phyloP scores from a whole-genome alignment of 208 protist species.

The Herpetomonas tarakana region DNA sequence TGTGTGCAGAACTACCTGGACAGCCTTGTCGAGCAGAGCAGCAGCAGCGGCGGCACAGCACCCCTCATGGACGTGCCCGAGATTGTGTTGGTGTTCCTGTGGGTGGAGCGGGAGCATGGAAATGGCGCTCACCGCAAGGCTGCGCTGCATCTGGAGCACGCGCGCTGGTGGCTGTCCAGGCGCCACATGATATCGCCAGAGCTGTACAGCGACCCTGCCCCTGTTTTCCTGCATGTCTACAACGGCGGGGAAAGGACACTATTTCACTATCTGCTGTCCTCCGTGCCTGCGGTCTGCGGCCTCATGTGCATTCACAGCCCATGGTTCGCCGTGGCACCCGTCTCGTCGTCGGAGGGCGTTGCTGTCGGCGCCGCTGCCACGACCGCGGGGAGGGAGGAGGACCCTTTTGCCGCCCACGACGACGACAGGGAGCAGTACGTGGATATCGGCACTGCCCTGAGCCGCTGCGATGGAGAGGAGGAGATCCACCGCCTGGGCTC shows the following conservation, averaged over 20 bases:
- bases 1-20: conserved; percentile 2
- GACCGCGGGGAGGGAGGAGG: not conserved
- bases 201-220: not conserved
- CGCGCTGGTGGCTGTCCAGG: not conserved
- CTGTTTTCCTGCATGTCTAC: not conserved
- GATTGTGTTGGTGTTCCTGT: not conserved
- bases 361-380: not conserved
- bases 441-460: not conserved
- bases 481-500: not conserved
- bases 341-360: too few species aligned
- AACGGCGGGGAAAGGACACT: not conserved
- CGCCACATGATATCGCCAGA: not conserved
- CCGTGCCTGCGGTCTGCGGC: not conserved
- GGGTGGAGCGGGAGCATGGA: conserved; percentile 1
- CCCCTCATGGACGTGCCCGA: not conserved
- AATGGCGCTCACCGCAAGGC: not conserved
- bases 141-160: not conserved
- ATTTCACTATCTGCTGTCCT: not conserved
- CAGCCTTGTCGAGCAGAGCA: not conserved
- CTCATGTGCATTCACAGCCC: conserved; percentile 4
- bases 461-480: not conserved
- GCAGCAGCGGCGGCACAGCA: not conserved
- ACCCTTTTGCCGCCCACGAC: not conserved
- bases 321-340: not conserved
- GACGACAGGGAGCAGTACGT: not conserved